These are phyloP conservation scores for Lonicera japonica DNA, from an alignment of 129 eudicot species.

Conservation along the genomic window DNA sequence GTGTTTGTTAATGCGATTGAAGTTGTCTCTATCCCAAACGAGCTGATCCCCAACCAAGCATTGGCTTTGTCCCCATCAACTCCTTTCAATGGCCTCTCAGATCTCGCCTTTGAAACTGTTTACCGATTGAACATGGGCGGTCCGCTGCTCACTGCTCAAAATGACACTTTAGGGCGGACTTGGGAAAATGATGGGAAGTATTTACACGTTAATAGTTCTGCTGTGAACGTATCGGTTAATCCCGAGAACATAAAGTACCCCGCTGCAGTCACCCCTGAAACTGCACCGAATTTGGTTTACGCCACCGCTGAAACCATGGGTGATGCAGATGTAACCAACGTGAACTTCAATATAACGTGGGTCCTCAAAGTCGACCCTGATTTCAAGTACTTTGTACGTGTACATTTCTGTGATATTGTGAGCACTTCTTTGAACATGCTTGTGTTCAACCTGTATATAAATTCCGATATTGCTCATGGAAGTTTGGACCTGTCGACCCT, in stretches of 20 bases:
- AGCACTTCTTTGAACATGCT: slow-evolving; percentile 57
- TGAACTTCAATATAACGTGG: slow-evolving; percentile 90
- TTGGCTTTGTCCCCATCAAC: slow-evolving; percentile 30
- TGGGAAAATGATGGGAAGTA: slow-evolving; percentile 87
- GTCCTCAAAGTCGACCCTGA: slow-evolving; percentile 77
- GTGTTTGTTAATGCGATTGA: slow-evolving; percentile 92
- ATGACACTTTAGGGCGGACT: slow-evolving; percentile 84
- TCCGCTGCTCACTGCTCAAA: slow-evolving; percentile 62
- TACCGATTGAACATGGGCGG: slow-evolving; percentile 95
- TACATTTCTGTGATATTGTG: slow-evolving; percentile 84
- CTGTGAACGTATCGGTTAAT: slow-evolving; percentile 58
- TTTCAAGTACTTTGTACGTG: slow-evolving; percentile 67
- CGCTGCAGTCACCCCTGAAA: slow-evolving; percentile 37
- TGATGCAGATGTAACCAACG: slow-evolving; percentile 54
- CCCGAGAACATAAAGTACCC: slow-evolving; percentile 58
- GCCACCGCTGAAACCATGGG: slow-evolving; percentile 89
- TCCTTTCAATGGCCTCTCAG: slow-evolving; percentile 50
- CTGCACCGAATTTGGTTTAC: slow-evolving; percentile 85
- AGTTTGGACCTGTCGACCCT: slow-evolving; percentile 59
- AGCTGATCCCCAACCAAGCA: slow-evolving; percentile 73
- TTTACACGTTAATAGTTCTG: slow-evolving; percentile 93
- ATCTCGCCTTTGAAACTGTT: slow-evolving; percentile 71
- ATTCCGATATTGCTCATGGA: slow-evolving; percentile 51
- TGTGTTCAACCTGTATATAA: slow-evolving; percentile 67
- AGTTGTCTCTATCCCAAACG: slow-evolving; percentile 76